Base-by-base conservation (phyloP, 495 filamentous ascomycete genomes). In the Monascus purpureus region DNA sequence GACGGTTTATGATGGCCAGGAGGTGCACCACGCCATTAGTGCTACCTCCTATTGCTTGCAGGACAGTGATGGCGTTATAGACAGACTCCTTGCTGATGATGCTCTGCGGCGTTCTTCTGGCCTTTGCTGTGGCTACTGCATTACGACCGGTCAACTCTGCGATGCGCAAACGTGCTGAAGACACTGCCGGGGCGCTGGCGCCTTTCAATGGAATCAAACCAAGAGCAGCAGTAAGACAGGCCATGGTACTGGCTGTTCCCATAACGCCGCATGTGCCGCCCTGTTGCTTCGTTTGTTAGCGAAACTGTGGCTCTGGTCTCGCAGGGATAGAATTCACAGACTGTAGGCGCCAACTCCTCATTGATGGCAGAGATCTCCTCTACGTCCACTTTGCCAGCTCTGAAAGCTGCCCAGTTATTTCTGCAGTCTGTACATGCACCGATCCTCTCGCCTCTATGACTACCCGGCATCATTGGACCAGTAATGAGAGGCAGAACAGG, bases 181-280 rank as follows among this genome's bases (percentile, higher is more conserved):
- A 80, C 1, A 80, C 70, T 3, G 76, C 76, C 0, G 76, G 70
- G 5, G 75, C 68, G 11, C 74, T 63, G 15, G 76, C 76, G 8
- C 67, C 62, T 32, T 59, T 53, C 4, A 78, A 57, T 6, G 73
- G 72, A 63, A 79, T 78, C 45, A 80, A 55, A 13, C 76, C 75
- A 1, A 80, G 57, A 0, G 62, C 75, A 12, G 65, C 73, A 13
- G 70, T 65, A 6, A 79, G 49, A 35, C 75, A 80, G 2, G 75
- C 73, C 73, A 80, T 80, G 14, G 75, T 80, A 28, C 66, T 72
- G 5, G 75, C 75, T 7, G 75, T 80, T 8, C 75, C 75, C 73
- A 78, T 77, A 2, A 79, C 75, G 14, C 75, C 75, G 42, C 75
- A 79, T 7, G 75, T 79, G 14, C 75, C 75, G 4, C 64, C 63